Percentiles rank a stretch among this genome's conserved stretches.
These are phyloP conservation scores for Cladorrhinum samala DNA, from an alignment of 495 filamentous ascomycete genomes.

Conservation along the genomic window DNA sequence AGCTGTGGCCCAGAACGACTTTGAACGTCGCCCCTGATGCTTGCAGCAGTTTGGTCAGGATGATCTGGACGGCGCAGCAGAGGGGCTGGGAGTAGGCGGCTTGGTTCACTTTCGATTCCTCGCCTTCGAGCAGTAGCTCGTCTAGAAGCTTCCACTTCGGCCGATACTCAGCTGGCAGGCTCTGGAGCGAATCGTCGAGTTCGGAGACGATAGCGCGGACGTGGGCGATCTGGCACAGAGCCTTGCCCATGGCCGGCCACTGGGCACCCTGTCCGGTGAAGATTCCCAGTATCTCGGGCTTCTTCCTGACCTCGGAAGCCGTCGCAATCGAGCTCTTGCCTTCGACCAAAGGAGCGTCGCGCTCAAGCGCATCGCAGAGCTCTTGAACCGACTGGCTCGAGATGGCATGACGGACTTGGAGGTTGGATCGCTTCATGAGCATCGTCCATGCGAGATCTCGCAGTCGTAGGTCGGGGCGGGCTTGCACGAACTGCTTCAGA, in stretches of 20 bases:
- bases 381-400: background rate
- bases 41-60: slow-evolving; percentile 41
- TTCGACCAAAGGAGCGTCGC: no score
- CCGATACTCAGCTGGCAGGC: background rate
- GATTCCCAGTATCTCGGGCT: slow-evolving; percentile 7
- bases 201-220: background rate
- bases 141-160: slow-evolving; percentile 1
- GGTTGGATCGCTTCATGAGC: background rate
- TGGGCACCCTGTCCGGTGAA: slow-evolving; percentile 13
- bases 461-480: background rate
- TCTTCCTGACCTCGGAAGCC: background rate
- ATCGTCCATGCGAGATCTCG: background rate
- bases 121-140: background rate
- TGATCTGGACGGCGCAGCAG: slow-evolving; percentile 43
- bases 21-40: slow-evolving; percentile 34
- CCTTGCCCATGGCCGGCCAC: slow-evolving; percentile 2
- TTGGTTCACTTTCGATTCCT: slow-evolving; percentile 20
- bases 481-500: background rate
- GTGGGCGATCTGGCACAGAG: background rate
- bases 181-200: background rate
- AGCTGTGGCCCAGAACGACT: slow-evolving; percentile 53
- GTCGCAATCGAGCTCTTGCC: background rate
- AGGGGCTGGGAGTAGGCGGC: slow-evolving; percentile 42
- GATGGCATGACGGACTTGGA: background rate
- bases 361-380: background rate